These are phyloP conservation scores for Caryocar brasiliense DNA, from an alignment of 441 rosid genomes.

Conservation along the genomic window DNA sequence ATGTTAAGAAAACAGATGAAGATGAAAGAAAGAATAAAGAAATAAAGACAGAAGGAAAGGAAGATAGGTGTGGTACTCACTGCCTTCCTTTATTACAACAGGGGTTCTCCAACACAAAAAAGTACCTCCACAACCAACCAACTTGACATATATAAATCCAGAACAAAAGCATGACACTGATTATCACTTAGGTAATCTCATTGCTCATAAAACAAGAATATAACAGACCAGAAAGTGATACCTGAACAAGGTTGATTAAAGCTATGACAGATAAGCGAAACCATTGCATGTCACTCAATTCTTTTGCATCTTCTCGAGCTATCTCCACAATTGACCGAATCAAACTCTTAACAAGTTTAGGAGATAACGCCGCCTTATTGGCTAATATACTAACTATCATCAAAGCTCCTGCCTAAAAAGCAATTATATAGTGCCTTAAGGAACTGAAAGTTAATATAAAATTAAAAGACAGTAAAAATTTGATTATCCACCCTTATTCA, in stretches of 20 bases:
- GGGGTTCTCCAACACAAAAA: background rate
- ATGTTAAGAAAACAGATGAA: no score
- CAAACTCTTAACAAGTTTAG: conserved; percentile 68
- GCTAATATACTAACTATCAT: conserved; percentile 81
- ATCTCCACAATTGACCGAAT: conserved; percentile 64
- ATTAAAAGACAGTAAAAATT: background rate
- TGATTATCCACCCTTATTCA: background rate
- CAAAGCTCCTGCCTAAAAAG: conserved; percentile 75
- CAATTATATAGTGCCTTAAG: no score
- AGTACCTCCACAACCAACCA: no score
- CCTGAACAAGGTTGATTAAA: conserved; percentile 83
- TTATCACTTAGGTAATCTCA: no score
- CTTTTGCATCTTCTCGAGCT: conserved; percentile 59
- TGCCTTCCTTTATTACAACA: background rate
- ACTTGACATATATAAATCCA: no score
- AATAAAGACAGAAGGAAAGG: background rate
- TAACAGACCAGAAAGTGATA: conserved; percentile 18
- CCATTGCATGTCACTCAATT: conserved; percentile 57
- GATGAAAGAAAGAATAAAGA: no score
- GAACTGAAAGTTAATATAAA: background rate
- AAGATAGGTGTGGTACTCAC: background rate
- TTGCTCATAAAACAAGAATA: no score
- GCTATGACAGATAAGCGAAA: conserved; percentile 64
- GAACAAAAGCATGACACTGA: no score
- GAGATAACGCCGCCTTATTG: conserved; percentile 55